Evolutionary conservation across 73 alveolate species (phyloP).

Genomic region (Paramecium pentaurelia): DNA sequence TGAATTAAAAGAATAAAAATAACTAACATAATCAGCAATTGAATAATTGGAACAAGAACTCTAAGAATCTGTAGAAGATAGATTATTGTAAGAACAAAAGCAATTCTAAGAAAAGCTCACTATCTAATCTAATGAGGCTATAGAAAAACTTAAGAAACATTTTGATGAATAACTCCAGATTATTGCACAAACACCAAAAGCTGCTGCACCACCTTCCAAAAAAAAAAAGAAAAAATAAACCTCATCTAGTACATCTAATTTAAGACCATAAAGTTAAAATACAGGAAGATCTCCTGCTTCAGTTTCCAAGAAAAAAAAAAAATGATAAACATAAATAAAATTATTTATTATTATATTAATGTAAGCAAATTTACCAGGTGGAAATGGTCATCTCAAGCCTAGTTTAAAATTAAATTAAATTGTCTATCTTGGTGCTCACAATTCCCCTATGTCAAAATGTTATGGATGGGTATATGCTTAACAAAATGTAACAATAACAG

Average conservation of each 20-base stretch:
- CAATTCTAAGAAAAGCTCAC: neutral
- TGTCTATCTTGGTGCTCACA: constrained; percentile 19
- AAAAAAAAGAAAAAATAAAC: neutral
- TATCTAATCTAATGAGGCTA: neutral
- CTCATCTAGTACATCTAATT: neutral
- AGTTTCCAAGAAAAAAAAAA: neutral
- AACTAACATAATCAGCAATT: neutral
- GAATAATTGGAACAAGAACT: neutral
- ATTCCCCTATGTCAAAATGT: neutral
- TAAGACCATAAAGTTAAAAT: neutral
- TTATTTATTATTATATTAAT: neutral
- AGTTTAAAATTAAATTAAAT: neutral
- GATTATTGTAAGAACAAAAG: neutral
- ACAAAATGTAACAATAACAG: neutral
- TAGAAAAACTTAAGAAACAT: neutral
- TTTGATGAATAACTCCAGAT: neutral
- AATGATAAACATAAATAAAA: neutral
- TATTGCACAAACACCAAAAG: neutral
- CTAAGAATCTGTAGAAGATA: neutral
- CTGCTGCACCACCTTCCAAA: neutral
- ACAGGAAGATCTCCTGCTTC: neutral
- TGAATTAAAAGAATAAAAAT: neutral
- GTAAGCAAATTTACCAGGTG: neutral
- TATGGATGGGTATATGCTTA: constrained; percentile 37
- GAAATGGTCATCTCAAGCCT: neutral